Percentiles rank a stretch among this genome's conserved stretches.
Conservation (phyloP, 169 alveolate genomes). For the Cryptosporidium parvum region DNA sequence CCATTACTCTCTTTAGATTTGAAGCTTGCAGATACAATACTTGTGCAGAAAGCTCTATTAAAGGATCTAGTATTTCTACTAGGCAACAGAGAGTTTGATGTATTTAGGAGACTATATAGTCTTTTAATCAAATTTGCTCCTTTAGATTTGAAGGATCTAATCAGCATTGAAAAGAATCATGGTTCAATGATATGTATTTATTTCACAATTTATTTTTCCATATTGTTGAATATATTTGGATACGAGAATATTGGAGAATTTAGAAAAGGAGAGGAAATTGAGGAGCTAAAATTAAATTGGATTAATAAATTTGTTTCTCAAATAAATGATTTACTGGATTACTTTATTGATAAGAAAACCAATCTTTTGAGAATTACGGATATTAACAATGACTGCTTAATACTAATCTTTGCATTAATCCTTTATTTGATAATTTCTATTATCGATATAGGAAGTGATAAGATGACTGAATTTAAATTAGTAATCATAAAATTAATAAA, state of each 20-base stretch:
- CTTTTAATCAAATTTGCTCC: conserved; percentile 41
- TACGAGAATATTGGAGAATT: background rate
- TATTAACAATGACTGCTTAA: conserved; percentile 23
- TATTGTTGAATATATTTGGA: background rate
- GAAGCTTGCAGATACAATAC: conserved; percentile 10
- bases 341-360: background rate
- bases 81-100: background rate
- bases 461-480: background rate
- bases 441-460: background rate
- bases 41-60: conserved; percentile 25
- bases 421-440: conserved; percentile 29
- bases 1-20: conserved; percentile 21
- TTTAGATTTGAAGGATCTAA: conserved; percentile 20
- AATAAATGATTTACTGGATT: conserved; percentile 7
- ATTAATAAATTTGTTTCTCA: conserved; percentile 22
- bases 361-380: background rate
- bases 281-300: conserved; percentile 7
- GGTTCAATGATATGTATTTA: conserved; percentile 46
- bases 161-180: background rate
- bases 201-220: conserved; percentile 26
- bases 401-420: conserved; percentile 23
- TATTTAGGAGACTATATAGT: background rate
- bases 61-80: conserved; percentile 23
- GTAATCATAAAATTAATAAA: background rate
- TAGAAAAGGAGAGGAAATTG: background rate